Evolutionary conservation across 495 filamentous ascomycete species (phyloP).

Genomic region (Talaromyces ruber): DNA sequence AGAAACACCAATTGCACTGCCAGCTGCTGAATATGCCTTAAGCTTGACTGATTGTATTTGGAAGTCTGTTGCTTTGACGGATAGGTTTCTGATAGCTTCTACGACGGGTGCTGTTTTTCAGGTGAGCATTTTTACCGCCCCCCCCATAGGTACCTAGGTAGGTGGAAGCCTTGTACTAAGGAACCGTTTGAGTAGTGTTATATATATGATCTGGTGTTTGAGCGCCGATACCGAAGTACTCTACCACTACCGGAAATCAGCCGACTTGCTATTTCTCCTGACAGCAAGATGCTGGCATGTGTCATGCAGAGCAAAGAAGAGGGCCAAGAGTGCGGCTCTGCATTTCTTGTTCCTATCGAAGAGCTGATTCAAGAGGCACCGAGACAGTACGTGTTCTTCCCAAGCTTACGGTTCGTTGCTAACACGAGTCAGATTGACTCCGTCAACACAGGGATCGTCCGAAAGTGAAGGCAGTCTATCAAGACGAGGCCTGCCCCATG

Average conservation of each 20-base stretch:
- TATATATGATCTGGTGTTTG: neutral
- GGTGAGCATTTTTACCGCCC: neutral
- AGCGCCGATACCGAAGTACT: neutral
- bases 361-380: neutral
- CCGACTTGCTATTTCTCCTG: conserved; percentile 21
- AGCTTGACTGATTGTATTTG: neutral
- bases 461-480: neutral
- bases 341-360: conserved; percentile 4
- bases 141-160: too few species aligned
- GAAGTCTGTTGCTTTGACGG: conserved; percentile 1
- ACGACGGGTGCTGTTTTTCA: conserved; percentile 6
- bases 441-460: neutral
- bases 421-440: neutral
- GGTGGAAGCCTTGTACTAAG: neutral
- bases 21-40: neutral
- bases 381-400: neutral
- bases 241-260: conserved; percentile 11
- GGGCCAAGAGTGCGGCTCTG: neutral
- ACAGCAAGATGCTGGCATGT: conserved; percentile 16
- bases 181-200: conserved; percentile 4
- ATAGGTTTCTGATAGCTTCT: conserved; percentile 3
- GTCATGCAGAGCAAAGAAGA: conserved; percentile 9
- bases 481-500: neutral
- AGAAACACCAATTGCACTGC: neutral
- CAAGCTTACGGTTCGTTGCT: neutral